Evolutionary conservation across 2,329 filamentous ascomycete genomes (phyloP).

Genomic region (Aspergillus pseudonomiae): DNA sequence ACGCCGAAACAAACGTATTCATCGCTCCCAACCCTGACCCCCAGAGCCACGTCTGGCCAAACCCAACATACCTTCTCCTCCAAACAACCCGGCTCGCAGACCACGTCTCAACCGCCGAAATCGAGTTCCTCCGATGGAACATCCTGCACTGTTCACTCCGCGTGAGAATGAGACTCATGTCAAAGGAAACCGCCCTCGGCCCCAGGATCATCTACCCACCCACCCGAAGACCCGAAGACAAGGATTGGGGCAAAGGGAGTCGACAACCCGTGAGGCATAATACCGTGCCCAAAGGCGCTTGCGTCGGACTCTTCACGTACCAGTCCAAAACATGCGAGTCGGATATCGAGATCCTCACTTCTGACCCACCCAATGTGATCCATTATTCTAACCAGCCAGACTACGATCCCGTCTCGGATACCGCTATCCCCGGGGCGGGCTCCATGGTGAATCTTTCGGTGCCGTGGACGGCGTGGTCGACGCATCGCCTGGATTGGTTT

Average conservation of each 20-base stretch:
- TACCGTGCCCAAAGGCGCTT: constrained; percentile 43
- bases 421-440: constrained; percentile 38
- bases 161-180: constrained; percentile 49
- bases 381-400: constrained; percentile 49
- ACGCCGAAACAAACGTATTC: constrained; percentile 53
- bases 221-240: not conserved
- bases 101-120: constrained; percentile 53
- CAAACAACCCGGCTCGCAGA: constrained; percentile 48
- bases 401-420: constrained; percentile 39
- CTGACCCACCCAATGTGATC: constrained; percentile 47
- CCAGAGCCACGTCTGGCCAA: constrained; percentile 12
- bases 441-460: constrained; percentile 32
- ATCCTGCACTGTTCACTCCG: constrained; percentile 53
- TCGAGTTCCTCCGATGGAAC: constrained; percentile 50
- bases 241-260: not conserved
- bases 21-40: constrained; percentile 32
- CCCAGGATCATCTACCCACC: not conserved
- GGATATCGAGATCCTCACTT: constrained; percentile 58
- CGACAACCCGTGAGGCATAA: not conserved
- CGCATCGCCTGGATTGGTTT: constrained; percentile 48
- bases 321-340: constrained; percentile 51
- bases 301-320: constrained; percentile 57
- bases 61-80: constrained; percentile 50
- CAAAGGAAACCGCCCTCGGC: constrained; percentile 3
- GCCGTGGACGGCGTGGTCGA: constrained; percentile 45